A percentile compares a stretch with the other conserved stretches of the same genome.
These are phyloP conservation scores for Cicer yamashitae DNA, from an alignment of 306 rosid genomes.

Conservation along the genomic window DNA sequence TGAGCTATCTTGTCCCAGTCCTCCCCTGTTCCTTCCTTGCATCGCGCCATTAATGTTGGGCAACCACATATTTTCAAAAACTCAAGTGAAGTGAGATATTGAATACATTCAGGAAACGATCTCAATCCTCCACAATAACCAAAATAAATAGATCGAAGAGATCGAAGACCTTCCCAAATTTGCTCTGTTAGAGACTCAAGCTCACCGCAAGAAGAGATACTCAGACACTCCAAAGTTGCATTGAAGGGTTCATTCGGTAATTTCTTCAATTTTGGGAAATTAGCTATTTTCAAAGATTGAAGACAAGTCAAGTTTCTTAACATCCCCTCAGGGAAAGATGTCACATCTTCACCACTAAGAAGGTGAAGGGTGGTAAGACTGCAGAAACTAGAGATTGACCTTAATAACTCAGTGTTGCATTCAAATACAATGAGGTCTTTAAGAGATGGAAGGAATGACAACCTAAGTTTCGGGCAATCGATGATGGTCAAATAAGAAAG, in stretches of 20 bases:
- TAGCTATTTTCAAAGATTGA: background rate
- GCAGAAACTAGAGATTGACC: background rate
- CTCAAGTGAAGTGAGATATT: background rate
- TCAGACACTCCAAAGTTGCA: background rate
- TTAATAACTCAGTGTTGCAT: background rate
- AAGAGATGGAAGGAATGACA: background rate
- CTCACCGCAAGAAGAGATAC: background rate
- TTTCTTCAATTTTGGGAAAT: background rate
- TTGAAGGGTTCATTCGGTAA: background rate
- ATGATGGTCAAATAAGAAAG: background rate
- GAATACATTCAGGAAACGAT: background rate
- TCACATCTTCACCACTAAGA: fast-evolving
- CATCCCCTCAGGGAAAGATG: conserved; percentile 4
- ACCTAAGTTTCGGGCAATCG: background rate
- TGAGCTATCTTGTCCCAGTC: background rate
- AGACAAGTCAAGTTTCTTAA: background rate
- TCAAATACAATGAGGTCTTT: background rate
- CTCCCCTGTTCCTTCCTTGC: conserved; percentile 10
- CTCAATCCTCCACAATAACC: fast-evolving
- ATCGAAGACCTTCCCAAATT: background rate
- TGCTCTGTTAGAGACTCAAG: background rate
- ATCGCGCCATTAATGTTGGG: background rate
- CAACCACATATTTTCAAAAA: background rate
- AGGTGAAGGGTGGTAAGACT: background rate
- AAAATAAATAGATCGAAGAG: background rate